Evolutionary conservation across 1,139 yeast genomes (phyloP).

Genomic region (Sugiyamaella xylanicola): DNA sequence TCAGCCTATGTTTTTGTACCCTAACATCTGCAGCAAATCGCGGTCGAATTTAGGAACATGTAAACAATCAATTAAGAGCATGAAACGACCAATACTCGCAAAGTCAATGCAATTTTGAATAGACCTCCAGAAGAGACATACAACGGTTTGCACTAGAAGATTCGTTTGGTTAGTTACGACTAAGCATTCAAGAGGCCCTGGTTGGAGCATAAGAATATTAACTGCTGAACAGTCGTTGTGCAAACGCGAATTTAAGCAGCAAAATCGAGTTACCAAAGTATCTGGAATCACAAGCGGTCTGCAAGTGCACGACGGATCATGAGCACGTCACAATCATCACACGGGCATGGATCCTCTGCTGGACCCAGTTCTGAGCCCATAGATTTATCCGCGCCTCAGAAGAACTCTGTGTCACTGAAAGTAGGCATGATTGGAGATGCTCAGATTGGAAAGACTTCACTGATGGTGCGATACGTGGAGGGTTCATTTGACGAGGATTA

Average conservation of each 20-base stretch:
- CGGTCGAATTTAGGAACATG: slow-evolving; percentile 13
- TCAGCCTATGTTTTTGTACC: no score
- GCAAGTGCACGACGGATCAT: no score
- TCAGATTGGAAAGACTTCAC: slow-evolving; percentile 95
- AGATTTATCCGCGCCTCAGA: slow-evolving; percentile 35
- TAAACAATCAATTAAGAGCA: slow-evolving; percentile 11
- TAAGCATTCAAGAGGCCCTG: no score
- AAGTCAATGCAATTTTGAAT: background rate
- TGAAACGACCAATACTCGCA: background rate
- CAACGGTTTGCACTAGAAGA: no score
- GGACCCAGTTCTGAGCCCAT: slow-evolving; percentile 29
- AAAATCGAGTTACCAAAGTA: no score
- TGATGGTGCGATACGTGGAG: slow-evolving; percentile 96
- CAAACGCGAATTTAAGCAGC: no score
- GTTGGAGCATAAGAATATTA: no score
- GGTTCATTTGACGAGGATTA: slow-evolving; percentile 91
- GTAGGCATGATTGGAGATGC: slow-evolving; percentile 97
- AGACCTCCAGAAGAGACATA: no score
- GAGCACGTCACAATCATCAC: slow-evolving; percentile 11
- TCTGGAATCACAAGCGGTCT: no score
- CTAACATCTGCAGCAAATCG: slow-evolving; percentile 11
- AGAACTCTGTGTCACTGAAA: slow-evolving; percentile 66
- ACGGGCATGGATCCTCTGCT: slow-evolving; percentile 10
- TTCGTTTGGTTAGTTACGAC: no score
- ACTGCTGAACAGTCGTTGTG: no score